Percentiles rank a stretch among this genome's conserved stretches.
Evolutionary conservation across 345 rosid species (phyloP).

Genomic region (Sonneratia caseolaris): DNA sequence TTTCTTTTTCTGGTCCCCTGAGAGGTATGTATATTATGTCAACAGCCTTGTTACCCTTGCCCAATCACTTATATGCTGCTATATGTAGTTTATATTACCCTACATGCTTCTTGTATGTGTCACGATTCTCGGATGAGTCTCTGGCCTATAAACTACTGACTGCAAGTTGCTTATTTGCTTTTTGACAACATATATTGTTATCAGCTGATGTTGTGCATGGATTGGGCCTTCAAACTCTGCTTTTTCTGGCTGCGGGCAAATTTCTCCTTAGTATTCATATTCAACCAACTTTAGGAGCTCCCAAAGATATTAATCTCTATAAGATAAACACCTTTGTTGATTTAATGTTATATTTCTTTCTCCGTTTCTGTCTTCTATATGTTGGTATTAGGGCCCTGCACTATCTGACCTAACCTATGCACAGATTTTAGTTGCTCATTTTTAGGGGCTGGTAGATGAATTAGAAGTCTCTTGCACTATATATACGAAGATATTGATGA

Average conservation of each 20-base stretch:
- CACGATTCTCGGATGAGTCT: neutral
- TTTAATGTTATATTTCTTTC: no score
- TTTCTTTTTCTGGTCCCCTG: neutral
- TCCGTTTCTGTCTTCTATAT: neutral
- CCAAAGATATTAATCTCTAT: no score
- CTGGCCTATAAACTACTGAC: no score
- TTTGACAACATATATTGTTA: neutral
- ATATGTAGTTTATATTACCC: neutral
- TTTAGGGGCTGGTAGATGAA: neutral
- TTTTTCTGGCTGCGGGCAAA: neutral
- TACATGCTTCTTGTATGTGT: neutral
- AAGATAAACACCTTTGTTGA: no score
- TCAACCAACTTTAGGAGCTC: no score
- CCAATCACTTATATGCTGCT: neutral
- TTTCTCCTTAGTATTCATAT: no score
- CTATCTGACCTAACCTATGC: neutral
- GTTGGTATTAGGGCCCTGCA: no score
- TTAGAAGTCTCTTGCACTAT: neutral
- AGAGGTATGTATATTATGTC: constrained; percentile 3
- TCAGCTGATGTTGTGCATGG: neutral
- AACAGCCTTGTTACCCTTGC: neutral
- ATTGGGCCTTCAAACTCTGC: neutral
- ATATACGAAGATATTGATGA: no score
- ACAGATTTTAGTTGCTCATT: neutral
- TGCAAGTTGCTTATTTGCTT: no score